A percentile compares a stretch with the other conserved stretches of the same genome.
Conservation (phyloP, 208 protist species). For the Leishmania tropica region DNA sequence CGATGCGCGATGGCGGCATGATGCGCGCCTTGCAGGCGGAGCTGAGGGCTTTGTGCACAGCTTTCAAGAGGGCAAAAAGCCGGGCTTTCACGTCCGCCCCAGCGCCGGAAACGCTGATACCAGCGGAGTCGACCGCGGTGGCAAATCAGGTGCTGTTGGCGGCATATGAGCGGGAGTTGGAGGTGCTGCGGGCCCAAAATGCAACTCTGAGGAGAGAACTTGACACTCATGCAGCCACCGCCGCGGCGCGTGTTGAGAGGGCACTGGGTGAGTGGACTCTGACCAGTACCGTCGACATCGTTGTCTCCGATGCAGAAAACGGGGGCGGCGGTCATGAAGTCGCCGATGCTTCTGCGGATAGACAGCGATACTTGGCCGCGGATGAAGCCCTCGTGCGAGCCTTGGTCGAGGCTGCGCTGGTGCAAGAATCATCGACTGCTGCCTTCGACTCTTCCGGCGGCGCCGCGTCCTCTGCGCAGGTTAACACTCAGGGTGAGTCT, state of each 20-base stretch:
- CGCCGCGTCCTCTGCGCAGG: background rate
- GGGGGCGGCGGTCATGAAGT: background rate
- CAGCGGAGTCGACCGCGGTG: background rate
- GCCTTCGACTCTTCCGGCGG: background rate
- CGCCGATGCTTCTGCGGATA: background rate
- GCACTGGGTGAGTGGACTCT: background rate
- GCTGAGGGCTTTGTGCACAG: slow-evolving; percentile 14
- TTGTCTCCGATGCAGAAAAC: background rate
- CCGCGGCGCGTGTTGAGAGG: background rate
- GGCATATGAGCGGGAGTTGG: slow-evolving; percentile 5
- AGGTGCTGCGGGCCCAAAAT: slow-evolving; percentile 9
- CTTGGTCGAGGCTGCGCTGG: slow-evolving; percentile 8
- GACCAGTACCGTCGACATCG: background rate
- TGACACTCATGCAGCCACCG: background rate
- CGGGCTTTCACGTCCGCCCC: background rate
- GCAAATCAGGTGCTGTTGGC: background rate
- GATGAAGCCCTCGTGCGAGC: slow-evolving; percentile 15
- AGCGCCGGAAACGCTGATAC: background rate
- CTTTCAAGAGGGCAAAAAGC: background rate
- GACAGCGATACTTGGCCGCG: slow-evolving; percentile 11
- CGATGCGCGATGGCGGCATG: background rate
- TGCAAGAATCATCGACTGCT: background rate
- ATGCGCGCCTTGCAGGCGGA: slow-evolving; percentile 17
- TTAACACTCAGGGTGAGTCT: background rate
- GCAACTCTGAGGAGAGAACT: slow-evolving; percentile 9